phyloP scores from a whole-genome alignment of 495 filamentous ascomycete species.

The Lasiosphaeria hispida region DNA sequence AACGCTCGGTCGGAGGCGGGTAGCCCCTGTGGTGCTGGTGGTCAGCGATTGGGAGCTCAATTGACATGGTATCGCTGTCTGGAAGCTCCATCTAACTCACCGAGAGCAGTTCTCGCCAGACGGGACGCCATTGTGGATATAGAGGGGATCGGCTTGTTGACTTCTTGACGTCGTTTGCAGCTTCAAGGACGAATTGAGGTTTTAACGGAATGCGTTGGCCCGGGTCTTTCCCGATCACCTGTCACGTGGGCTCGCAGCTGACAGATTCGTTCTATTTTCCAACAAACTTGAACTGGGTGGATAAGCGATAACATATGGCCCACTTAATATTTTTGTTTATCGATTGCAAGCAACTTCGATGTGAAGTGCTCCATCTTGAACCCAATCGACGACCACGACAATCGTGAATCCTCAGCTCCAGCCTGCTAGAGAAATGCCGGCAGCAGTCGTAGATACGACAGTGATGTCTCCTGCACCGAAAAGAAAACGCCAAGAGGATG shows the following conservation, averaged over 20 bases:
- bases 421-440: slow-evolving; percentile 24
- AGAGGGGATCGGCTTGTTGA: slow-evolving; percentile 44
- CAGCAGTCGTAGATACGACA: slow-evolving; percentile 18
- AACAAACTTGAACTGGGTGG: neutral
- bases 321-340: slow-evolving; percentile 29
- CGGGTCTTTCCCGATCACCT: slow-evolving; percentile 29
- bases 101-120: slow-evolving; percentile 85
- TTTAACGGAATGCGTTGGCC: slow-evolving; percentile 44
- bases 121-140: slow-evolving; percentile 87
- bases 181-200: slow-evolving; percentile 48
- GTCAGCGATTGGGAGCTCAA: slow-evolving; percentile 21
- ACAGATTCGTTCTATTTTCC: neutral
- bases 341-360: neutral
- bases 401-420: too few relatives aligned
- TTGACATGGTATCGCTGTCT: slow-evolving; percentile 15
- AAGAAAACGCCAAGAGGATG: slow-evolving; percentile 46
- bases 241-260: slow-evolving; percentile 31
- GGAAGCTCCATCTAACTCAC: slow-evolving; percentile 55
- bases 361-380: neutral
- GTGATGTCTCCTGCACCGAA: slow-evolving; percentile 32
- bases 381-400: too few relatives aligned
- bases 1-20: slow-evolving; percentile 76
- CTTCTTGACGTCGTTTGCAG: slow-evolving; percentile 36
- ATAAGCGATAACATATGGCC: slow-evolving; percentile 10
- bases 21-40: slow-evolving; percentile 62